Conservation (phyloP, 768 basidiomycete species). For the Boletus rex-veris region DNA sequence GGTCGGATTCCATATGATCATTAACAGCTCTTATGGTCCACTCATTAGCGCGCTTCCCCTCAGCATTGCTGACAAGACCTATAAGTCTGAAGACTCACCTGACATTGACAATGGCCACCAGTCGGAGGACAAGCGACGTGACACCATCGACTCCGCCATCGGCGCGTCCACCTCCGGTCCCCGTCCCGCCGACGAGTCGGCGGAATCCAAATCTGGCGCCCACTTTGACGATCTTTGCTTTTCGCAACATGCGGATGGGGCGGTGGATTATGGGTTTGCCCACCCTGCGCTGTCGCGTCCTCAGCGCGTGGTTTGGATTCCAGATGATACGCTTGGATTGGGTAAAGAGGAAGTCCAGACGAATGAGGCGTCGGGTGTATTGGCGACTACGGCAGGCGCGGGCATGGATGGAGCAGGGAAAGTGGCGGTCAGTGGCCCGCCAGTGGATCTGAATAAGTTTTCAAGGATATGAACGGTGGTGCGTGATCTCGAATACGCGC, state of each 20-base stretch:
- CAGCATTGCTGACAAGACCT: conserved; percentile 69
- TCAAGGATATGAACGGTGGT: conserved; percentile 6
- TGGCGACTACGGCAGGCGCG: conserved; percentile 48
- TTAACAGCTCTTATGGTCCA: conserved; percentile 79
- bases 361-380: conserved; percentile 51
- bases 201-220: conserved; percentile 4
- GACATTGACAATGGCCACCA: not conserved
- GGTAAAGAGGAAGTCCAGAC: conserved; percentile 57
- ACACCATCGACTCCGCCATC: conserved; percentile 7
- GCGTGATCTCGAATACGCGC: not conserved
- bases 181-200: conserved; percentile 4
- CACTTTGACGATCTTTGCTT: conserved; percentile 21
- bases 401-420: conserved; percentile 60
- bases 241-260: conserved; percentile 25
- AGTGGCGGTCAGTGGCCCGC: conserved; percentile 32
- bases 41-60: conserved; percentile 74
- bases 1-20: conserved; percentile 69
- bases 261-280: conserved; percentile 65
- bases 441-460: conserved; percentile 30
- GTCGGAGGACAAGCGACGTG: conserved; percentile 15
- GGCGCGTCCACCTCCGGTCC: conserved; percentile 7
- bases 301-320: conserved; percentile 83
- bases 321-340: conserved; percentile 56
- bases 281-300: conserved; percentile 79
- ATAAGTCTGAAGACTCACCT: conserved; percentile 26